These are phyloP conservation scores for Eutypa lata DNA, from an alignment of 2,329 filamentous ascomycete species.

Conservation along the genomic window DNA sequence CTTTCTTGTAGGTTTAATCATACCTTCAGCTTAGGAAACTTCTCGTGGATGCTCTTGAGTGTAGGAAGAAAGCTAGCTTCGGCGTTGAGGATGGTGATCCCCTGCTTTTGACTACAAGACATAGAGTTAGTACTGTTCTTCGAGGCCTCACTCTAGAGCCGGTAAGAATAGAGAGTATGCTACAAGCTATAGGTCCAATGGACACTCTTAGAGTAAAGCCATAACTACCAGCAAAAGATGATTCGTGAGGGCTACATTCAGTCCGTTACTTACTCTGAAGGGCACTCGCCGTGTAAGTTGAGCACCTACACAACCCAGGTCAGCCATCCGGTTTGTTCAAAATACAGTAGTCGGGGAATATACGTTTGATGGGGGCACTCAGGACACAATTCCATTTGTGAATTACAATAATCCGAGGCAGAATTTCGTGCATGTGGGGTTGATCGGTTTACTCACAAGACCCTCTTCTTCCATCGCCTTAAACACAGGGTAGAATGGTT, in stretches of 20 bases:
- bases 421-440: background rate
- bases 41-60: slow-evolving; percentile 53
- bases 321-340: background rate
- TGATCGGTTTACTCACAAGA: slow-evolving; percentile 32
- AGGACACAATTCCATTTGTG: too few species aligned
- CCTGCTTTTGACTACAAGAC: slow-evolving; percentile 10
- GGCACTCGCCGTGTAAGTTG: slow-evolving; percentile 65
- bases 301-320: slow-evolving; percentile 36
- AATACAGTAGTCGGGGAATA: background rate
- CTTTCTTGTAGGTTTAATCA: slow-evolving; percentile 28
- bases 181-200: too few species aligned
- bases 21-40: slow-evolving; percentile 36
- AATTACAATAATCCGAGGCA: background rate
- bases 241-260: too few species aligned
- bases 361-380: too few species aligned
- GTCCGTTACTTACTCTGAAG: slow-evolving; percentile 31
- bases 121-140: background rate
- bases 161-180: too few species aligned
- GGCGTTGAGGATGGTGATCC: slow-evolving; percentile 52
- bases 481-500: slow-evolving; percentile 58
- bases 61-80: slow-evolving; percentile 65
- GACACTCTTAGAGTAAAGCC: too few species aligned
- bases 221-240: background rate
- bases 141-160: too few species aligned
- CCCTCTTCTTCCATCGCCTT: slow-evolving; percentile 63